Evolutionary conservation across 2,329 filamentous ascomycete species (phyloP).

Genomic region (Zelopaecilomyces penicillatus): DNA sequence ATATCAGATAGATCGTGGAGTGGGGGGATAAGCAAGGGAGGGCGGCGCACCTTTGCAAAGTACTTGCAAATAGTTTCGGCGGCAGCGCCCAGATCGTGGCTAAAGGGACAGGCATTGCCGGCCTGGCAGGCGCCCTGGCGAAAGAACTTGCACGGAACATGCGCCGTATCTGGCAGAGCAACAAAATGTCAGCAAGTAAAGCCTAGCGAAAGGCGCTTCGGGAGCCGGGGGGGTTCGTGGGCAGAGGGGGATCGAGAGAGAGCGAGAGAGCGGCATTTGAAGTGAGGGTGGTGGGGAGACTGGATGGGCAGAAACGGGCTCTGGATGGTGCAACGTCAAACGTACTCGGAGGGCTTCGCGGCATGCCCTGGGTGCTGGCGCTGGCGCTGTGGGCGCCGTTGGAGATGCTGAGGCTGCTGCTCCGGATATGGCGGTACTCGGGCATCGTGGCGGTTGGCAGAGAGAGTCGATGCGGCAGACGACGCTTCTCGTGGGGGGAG

Average conservation of each 20-base stretch:
- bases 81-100: constrained; percentile 79
- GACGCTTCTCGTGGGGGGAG: constrained; percentile 2
- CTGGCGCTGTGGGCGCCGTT: constrained; percentile 18
- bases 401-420: constrained; percentile 48
- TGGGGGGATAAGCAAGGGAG: constrained; percentile 12
- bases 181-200: constrained; percentile 7
- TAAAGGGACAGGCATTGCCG: constrained; percentile 90
- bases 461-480: constrained; percentile 6
- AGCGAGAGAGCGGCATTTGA: background rate
- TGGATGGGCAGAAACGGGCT: background rate
- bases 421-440: constrained; percentile 49
- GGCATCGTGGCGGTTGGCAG: constrained; percentile 28
- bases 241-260: too few relatives aligned
- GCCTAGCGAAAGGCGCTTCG: too few relatives aligned
- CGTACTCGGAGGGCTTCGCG: constrained; percentile 56
- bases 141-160: constrained; percentile 99
- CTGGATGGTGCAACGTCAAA: constrained; percentile 14
- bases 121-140: constrained; percentile 93
- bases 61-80: constrained; percentile 95
- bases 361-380: constrained; percentile 23
- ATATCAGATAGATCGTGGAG: background rate
- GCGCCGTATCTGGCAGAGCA: constrained; percentile 66
- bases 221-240: background rate
- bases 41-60: constrained; percentile 75
- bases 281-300: constrained; percentile 7